These are phyloP conservation scores for Elsinoe australis DNA, from an alignment of 2,329 filamentous ascomycete species.

Conservation along the genomic window DNA sequence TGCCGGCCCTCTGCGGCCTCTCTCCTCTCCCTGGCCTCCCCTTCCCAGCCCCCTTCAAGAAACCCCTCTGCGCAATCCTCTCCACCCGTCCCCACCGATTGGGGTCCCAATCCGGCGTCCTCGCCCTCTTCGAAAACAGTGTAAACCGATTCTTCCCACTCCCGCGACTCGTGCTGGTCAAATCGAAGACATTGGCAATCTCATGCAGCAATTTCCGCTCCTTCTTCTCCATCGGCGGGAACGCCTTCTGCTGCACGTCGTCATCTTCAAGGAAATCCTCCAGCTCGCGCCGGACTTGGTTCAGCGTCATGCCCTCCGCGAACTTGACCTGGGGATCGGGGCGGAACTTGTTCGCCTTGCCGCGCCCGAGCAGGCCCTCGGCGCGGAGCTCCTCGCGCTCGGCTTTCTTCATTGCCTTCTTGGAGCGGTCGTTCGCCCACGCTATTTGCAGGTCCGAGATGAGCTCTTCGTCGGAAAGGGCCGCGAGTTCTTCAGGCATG, in stretches of 20 bases:
- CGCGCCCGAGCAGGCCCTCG: slow-evolving; percentile 35
- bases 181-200: slow-evolving; percentile 62
- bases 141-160: slow-evolving; percentile 66
- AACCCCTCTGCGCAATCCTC: slow-evolving; percentile 43
- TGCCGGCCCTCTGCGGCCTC: slow-evolving; percentile 4
- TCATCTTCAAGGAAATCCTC: slow-evolving; percentile 59
- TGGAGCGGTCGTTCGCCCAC: slow-evolving; percentile 40
- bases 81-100: slow-evolving; percentile 43
- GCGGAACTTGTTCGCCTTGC: slow-evolving; percentile 36
- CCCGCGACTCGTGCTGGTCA: slow-evolving; percentile 80
- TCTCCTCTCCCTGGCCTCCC: slow-evolving; percentile 18
- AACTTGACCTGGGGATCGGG: slow-evolving; percentile 60
- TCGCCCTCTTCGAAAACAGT: slow-evolving; percentile 64
- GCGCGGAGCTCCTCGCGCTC: slow-evolving; percentile 41
- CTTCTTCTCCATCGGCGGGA: slow-evolving; percentile 77
- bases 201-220: slow-evolving; percentile 74
- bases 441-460: slow-evolving; percentile 33
- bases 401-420: slow-evolving; percentile 41
- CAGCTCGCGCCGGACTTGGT: slow-evolving; percentile 66
- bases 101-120: slow-evolving; percentile 55
- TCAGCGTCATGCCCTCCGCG: slow-evolving; percentile 59
- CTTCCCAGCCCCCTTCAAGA: slow-evolving; percentile 40
- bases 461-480: slow-evolving; percentile 39
- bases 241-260: slow-evolving; percentile 56
- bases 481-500: slow-evolving; percentile 30